phyloP scores from a whole-genome alignment of 1,284 basidiomycete genomes.

The Bjerkandera adusta region DNA sequence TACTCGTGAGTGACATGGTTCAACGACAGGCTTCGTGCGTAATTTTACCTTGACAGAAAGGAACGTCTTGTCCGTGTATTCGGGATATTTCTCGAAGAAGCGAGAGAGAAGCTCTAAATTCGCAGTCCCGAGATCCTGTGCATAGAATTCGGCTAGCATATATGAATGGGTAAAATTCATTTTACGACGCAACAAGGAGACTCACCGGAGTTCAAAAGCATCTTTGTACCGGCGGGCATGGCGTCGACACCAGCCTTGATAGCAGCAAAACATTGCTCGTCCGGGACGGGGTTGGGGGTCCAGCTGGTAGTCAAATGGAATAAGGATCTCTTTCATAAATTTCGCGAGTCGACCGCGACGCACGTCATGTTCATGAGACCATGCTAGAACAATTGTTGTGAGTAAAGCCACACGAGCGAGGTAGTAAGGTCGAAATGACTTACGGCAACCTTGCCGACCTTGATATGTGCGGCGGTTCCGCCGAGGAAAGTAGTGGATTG shows the following conservation, averaged over 20 bases:
- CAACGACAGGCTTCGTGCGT: not conserved
- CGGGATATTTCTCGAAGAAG: slow-evolving; percentile 50
- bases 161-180: not conserved
- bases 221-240: slow-evolving; percentile 43
- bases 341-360: slow-evolving; percentile 3
- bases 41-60: slow-evolving; percentile 41
- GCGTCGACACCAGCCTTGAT: slow-evolving; percentile 64
- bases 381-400: slow-evolving; percentile 29
- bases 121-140: slow-evolving; percentile 28
- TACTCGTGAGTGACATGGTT: slow-evolving; percentile 38
- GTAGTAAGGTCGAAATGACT: slow-evolving; percentile 16
- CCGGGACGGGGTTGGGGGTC: slow-evolving; percentile 40
- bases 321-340: not conserved
- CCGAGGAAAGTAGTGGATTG: slow-evolving; percentile 28
- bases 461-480: slow-evolving; percentile 31
- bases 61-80: slow-evolving; percentile 48
- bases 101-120: slow-evolving; percentile 43
- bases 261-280: slow-evolving; percentile 58
- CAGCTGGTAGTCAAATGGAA: slow-evolving; percentile 25
- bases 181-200: not conserved
- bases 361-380: slow-evolving; percentile 56
- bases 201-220: slow-evolving; percentile 47
- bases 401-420: not conserved
- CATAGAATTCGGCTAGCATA: slow-evolving; percentile 42
- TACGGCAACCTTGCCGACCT: slow-evolving; percentile 37